Evolutionary conservation across 2,329 filamentous ascomycete species (phyloP).

Genomic region (Diatrype stigma): DNA sequence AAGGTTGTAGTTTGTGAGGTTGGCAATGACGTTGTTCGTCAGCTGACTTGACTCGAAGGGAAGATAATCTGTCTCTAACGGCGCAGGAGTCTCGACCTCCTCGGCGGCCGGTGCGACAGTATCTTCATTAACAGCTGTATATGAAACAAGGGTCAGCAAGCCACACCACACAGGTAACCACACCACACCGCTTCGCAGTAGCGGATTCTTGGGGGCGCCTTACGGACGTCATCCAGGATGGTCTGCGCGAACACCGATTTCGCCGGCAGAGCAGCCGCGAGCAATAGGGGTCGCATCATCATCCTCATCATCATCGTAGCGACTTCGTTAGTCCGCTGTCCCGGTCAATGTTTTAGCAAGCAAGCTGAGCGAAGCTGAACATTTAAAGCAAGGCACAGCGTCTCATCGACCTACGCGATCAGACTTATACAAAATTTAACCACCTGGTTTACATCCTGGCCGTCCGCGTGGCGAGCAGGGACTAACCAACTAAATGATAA

Average conservation of each 20-base stretch:
- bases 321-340: too few species aligned
- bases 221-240: conserved; percentile 11
- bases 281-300: conserved; percentile 9
- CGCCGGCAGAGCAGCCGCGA: conserved; percentile 14
- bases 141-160: conserved; percentile 8
- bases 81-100: conserved; percentile 5
- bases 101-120: conserved; percentile 14
- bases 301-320: too few species aligned
- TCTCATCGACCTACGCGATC: too few species aligned
- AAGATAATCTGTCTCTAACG: conserved; percentile 9
- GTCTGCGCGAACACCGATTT: conserved; percentile 14
- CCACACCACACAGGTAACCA: not conserved
- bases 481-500: too few species aligned
- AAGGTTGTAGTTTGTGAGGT: conserved; percentile 19
- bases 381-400: too few species aligned
- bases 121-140: conserved; percentile 8
- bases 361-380: not conserved
- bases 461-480: too few species aligned
- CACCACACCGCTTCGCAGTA: not conserved
- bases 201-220: conserved; percentile 5
- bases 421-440: too few species aligned
- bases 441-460: too few species aligned
- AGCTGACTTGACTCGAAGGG: conserved; percentile 14
- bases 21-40: conserved; percentile 18
- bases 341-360: too few species aligned